Evolutionary conservation across 2,329 filamentous ascomycete genomes (phyloP).

Genomic region (Conoideocrella luteorostrata): DNA sequence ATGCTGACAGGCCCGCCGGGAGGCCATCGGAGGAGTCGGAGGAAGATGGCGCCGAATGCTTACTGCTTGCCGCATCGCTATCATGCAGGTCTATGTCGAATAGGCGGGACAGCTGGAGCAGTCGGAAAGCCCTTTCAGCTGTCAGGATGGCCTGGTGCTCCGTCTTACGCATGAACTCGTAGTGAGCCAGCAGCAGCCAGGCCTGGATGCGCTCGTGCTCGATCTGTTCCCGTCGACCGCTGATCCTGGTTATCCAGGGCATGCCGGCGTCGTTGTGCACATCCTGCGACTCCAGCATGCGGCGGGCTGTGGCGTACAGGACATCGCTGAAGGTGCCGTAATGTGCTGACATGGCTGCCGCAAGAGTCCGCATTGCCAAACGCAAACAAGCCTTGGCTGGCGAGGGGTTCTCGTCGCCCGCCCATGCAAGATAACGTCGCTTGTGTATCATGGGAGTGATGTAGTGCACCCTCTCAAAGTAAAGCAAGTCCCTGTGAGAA

Average conservation of each 20-base stretch:
- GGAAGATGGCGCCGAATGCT: too few relatives aligned
- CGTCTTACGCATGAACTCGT: neutral
- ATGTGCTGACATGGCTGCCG: neutral
- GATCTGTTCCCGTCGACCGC: neutral
- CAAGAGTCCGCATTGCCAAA: neutral
- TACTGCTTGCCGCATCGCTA: neutral
- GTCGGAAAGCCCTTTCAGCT: neutral
- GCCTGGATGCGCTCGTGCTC: slow-evolving; percentile 1
- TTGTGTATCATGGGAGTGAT: neutral
- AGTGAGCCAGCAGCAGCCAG: neutral
- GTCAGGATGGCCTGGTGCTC: neutral
- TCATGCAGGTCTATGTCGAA: neutral
- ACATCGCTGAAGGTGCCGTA: neutral
- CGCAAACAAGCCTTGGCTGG: neutral
- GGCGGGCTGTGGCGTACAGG: neutral
- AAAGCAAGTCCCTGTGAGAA: neutral
- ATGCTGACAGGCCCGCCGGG: neutral
- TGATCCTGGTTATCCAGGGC: neutral
- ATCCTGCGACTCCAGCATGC: neutral
- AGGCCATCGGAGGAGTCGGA: neutral
- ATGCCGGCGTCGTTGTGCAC: neutral
- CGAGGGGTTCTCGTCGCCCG: neutral
- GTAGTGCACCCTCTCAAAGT: slow-evolving; percentile 1
- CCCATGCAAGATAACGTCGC: neutral
- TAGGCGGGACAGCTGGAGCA: neutral